These are phyloP conservation scores for Colletotrichum tofieldiae DNA, from an alignment of 2,329 filamentous ascomycete genomes.

Conservation along the genomic window DNA sequence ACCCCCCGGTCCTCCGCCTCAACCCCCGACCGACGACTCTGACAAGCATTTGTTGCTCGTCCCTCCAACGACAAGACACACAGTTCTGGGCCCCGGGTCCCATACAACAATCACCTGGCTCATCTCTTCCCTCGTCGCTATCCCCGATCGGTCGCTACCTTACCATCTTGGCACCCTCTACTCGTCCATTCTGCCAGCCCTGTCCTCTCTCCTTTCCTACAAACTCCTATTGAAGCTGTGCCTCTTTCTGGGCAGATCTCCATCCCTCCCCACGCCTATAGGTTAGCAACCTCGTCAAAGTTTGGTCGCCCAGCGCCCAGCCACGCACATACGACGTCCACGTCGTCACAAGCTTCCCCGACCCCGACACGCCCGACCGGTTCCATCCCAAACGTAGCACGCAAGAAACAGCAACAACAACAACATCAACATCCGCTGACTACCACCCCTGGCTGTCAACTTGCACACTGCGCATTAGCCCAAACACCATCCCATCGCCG, in stretches of 20 bases:
- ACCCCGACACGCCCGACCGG: conserved; percentile 33
- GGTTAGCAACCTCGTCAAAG: neutral
- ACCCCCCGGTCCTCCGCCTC: conserved; percentile 13
- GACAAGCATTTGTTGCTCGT: conserved; percentile 21
- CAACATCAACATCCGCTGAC: conserved; percentile 12
- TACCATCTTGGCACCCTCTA: conserved; percentile 8
- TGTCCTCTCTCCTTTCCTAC: neutral
- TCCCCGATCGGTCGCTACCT: conserved; percentile 1
- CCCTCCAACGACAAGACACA: conserved; percentile 6
- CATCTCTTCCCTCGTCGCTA: neutral
- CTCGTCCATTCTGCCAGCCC: conserved; percentile 10
- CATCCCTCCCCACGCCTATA: neutral
- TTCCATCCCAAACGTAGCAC: conserved; percentile 3
- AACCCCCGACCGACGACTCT: neutral
- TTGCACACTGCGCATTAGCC: conserved; percentile 1
- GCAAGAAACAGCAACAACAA: conserved; percentile 5
- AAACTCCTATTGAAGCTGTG: neutral
- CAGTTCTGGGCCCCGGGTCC: neutral
- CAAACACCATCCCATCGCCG: conserved; percentile 12
- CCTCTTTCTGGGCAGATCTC: neutral
- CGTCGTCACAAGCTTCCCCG: conserved; percentile 37
- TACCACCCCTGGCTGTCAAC: conserved; percentile 15
- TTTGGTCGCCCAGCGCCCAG: neutral
- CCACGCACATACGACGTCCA: conserved; percentile 15
- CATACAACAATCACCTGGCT: neutral